Evolutionary conservation across 2,329 filamentous ascomycete species (phyloP).

Genomic region (Berkeleyomyces basicola): DNA sequence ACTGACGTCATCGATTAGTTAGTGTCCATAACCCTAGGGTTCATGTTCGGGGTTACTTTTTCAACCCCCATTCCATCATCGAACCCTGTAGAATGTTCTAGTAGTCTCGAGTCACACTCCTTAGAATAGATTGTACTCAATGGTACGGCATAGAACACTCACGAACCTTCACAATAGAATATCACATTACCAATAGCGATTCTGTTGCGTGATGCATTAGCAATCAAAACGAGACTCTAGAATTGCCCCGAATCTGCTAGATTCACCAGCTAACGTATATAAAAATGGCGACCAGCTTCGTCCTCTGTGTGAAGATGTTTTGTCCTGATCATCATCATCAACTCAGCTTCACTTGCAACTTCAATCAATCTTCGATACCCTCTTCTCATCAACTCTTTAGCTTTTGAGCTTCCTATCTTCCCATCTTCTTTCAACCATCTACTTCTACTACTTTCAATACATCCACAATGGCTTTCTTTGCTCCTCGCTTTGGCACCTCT

Average conservation of each 20-base stretch:
- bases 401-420: background rate
- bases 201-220: background rate
- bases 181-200: background rate
- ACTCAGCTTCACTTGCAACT: background rate
- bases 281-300: background rate
- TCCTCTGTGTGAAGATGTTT: background rate
- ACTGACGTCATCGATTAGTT: too few relatives aligned
- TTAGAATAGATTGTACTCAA: background rate
- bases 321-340: constrained; percentile 2
- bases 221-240: background rate
- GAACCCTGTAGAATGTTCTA: too few relatives aligned
- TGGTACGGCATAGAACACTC: background rate
- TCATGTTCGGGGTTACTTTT: too few relatives aligned
- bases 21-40: too few relatives aligned
- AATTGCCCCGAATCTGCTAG: constrained; percentile 3
- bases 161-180: background rate
- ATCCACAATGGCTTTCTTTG: constrained; percentile 44
- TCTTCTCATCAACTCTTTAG: constrained; percentile 2
- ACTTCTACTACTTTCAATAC: constrained; percentile 6
- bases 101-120: too few relatives aligned
- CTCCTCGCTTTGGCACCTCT: constrained; percentile 33
- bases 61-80: too few relatives aligned
- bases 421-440: constrained; percentile 5
- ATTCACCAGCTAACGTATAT: background rate
- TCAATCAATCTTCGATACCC: background rate